phyloP scores from a whole-genome alignment of 1,139 yeast genomes.

The Nematodospora anomalae region DNA sequence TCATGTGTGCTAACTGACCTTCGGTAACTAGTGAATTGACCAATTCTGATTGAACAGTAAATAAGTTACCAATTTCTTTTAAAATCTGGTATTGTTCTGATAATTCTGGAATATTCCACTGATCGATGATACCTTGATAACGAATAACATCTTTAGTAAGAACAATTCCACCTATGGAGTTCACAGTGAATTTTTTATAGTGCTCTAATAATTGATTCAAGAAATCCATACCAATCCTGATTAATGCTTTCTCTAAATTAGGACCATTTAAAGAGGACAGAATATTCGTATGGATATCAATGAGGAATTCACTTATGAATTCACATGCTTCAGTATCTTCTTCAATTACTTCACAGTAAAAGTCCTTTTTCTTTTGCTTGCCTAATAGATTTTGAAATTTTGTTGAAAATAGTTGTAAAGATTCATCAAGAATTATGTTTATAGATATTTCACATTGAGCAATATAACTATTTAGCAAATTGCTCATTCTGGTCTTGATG shows the following conservation, averaged over 20 bases:
- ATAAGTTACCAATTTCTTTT: slow-evolving; percentile 81
- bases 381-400: slow-evolving; percentile 51
- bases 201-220: slow-evolving; percentile 67
- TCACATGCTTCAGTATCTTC: slow-evolving; percentile 74
- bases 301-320: slow-evolving; percentile 56
- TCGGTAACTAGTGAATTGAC: slow-evolving; percentile 79
- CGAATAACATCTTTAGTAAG: slow-evolving; percentile 84
- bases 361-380: slow-evolving; percentile 37
- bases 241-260: slow-evolving; percentile 54
- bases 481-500: slow-evolving; percentile 62
- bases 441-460: slow-evolving; percentile 67
- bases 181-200: slow-evolving; percentile 73
- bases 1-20: slow-evolving; percentile 72
- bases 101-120: slow-evolving; percentile 65
- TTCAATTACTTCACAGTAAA: slow-evolving; percentile 48
- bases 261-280: slow-evolving; percentile 45
- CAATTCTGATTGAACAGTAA: slow-evolving; percentile 69
- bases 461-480: slow-evolving; percentile 65
- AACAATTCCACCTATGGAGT: slow-evolving; percentile 79
- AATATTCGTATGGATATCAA: slow-evolving; percentile 39
- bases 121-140: slow-evolving; percentile 71
- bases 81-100: slow-evolving; percentile 70
- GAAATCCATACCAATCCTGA: slow-evolving; percentile 61
- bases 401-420: slow-evolving; percentile 51
- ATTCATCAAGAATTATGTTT: slow-evolving; percentile 62